Base-by-base conservation (phyloP, 2,329 filamentous ascomycete species). In the Fonsecaea pugnacius region DNA sequence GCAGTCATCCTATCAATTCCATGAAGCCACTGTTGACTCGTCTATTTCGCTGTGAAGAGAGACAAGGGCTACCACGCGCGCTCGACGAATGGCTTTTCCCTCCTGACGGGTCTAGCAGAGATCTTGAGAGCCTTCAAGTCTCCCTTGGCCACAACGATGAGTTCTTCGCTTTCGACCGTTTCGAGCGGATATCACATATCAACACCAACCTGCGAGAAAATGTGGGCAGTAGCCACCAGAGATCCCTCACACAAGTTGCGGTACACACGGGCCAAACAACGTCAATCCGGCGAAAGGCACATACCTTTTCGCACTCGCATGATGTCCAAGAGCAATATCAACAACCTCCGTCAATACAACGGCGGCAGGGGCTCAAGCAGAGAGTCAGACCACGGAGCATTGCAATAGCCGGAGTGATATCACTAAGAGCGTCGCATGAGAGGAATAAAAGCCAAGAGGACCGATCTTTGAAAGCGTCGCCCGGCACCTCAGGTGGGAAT, bases 91-190 rank as follows among this genome's bases (percentile, higher is more conserved):
- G 75, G 74, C 70, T 78, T 1, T 78, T 75, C 46, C 74, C 75
- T 7, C 36, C 50, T 0, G 70, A 74, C 38, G 73, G 72, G 16
- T 63, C 70, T 1, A 73, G 61, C 2, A 72, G 75, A 56, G 75
- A 77, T 52, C 74, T 75, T 46, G 67, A 70, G 1, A 74, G 73
- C 1, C 72, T 78, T 1, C 76, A 78, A 52, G 75, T 78, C 0
- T 75, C 77, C 9, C 76, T 77, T 33, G 76, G 76, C 0, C 74
- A 75, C 10, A 75, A 75, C 7, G 73, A 77, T 38, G 76, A 77
- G 57, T 78, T 75, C 62, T 78, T 78, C 57, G 76, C 76, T 1
- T 77, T 75, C 4, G 76, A 78, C 62, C 73, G 73, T 57, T 66
- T 75, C 24, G 75, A 74, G 10, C 77, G 77, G 36, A 65, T 78